Conservation (phyloP, 2,329 filamentous ascomycete genomes). For the Fusarium sp. region DNA sequence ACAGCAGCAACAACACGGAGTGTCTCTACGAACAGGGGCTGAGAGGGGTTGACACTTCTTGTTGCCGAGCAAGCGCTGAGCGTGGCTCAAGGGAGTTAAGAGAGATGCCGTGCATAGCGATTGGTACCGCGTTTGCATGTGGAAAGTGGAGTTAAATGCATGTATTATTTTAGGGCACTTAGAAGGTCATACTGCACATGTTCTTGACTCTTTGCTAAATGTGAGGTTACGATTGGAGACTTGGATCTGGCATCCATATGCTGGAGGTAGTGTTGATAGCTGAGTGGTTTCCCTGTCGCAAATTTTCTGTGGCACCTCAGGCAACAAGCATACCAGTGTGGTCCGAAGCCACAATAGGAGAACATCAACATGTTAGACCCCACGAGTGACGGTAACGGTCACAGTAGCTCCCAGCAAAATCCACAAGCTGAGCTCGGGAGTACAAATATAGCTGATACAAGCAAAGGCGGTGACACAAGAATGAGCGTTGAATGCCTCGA, state of each 20-base stretch:
- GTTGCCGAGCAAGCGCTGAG: slow-evolving; percentile 1
- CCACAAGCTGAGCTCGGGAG: too few relatives aligned
- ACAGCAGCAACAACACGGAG: slow-evolving; percentile 36
- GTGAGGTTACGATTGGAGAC: background rate
- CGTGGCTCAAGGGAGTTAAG: slow-evolving; percentile 4
- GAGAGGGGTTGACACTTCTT: slow-evolving; percentile 11
- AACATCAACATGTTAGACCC: too few relatives aligned
- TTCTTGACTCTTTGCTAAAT: background rate
- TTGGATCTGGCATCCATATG: background rate
- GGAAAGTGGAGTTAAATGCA: slow-evolving; percentile 10
- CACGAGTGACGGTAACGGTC: too few relatives aligned
- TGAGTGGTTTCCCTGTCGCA: too few relatives aligned
- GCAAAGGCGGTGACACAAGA: too few relatives aligned
- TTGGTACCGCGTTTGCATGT: slow-evolving; percentile 3
- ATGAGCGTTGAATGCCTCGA: too few relatives aligned
- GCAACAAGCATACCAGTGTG: too few relatives aligned
- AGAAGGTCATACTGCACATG: background rate
- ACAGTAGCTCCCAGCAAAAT: too few relatives aligned
- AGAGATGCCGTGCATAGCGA: slow-evolving; percentile 9
- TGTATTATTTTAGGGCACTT: slow-evolving; percentile 1
- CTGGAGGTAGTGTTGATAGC: background rate
- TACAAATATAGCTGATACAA: too few relatives aligned
- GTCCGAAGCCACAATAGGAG: too few relatives aligned
- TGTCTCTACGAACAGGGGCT: slow-evolving; percentile 41
- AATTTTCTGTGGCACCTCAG: too few relatives aligned